phyloP scores from a whole-genome alignment of 2,329 filamentous ascomycete species.

The Fusarium transvaalense region DNA sequence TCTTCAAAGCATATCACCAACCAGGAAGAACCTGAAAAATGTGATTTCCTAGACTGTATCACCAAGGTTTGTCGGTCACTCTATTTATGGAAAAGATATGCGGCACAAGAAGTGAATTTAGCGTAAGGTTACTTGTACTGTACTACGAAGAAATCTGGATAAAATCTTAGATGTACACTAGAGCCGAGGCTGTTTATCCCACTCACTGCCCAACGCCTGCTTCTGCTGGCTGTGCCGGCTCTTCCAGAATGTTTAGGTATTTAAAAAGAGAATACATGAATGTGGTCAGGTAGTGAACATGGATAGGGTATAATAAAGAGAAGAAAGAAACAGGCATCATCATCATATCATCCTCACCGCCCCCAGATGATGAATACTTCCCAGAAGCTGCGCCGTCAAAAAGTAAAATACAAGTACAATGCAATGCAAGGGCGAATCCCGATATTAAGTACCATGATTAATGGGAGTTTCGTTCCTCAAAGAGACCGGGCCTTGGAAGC shows the following conservation, averaged over 20 bases:
- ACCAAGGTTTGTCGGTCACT: not conserved
- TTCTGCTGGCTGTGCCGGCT: conserved; percentile 23
- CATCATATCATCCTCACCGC: conserved; percentile 36
- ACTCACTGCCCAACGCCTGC: conserved; percentile 27
- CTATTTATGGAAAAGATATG: not conserved
- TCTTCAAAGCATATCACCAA: not conserved
- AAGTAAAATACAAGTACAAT: conserved; percentile 22
- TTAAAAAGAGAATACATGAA: conserved; percentile 30
- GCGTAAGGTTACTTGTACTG: conserved; percentile 15
- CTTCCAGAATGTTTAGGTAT: conserved; percentile 28
- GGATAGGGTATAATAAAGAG: conserved; percentile 41
- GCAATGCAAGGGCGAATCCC: conserved; percentile 2
- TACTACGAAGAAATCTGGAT: conserved; percentile 15
- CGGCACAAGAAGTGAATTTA: not conserved
- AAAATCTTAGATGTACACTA: conserved; percentile 25
- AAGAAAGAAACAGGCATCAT: conserved; percentile 44
- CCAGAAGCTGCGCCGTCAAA: conserved; percentile 43
- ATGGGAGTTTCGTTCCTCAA: conserved; percentile 54
- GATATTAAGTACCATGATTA: conserved; percentile 22
- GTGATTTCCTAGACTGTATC: not conserved
- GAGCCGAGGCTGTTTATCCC: conserved; percentile 14
- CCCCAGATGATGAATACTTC: conserved; percentile 44
- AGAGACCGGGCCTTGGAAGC: conserved; percentile 68
- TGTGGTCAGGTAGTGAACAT: conserved; percentile 31
- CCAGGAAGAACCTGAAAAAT: conserved; percentile 3